Base-by-base conservation (phyloP, 2,329 filamentous ascomycete species). In the Xenosphaeropsis pyriputrescens region DNA sequence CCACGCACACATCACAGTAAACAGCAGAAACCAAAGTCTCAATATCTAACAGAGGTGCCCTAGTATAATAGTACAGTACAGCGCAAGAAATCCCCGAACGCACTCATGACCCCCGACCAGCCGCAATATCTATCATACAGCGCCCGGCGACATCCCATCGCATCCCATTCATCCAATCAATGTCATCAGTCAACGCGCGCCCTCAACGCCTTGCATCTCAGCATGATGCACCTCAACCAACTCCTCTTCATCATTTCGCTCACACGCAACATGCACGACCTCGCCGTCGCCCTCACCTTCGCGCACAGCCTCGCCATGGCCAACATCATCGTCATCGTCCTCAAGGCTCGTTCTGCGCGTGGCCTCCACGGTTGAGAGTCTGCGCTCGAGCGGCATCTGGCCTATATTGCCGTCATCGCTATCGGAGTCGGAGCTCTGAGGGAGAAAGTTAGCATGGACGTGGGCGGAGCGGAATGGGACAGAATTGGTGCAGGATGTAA, bases 341-440 rank as follows among this genome's bases (percentile, higher is more conserved):
- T 55, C 54, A 4, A 56, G 39, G 42, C 50, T 55, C 18, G 51
- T 55, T 34, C 53, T 47, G 39, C 52, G 40, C 43, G 50, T 53
- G 34, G 53, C 54, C 42, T 55, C 52, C 1, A 50, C 55, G 29
- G 52, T 55, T 41, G 46, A 50, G 32, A 51, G 34, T 31, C 47
- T 45, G 40, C 47, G 45, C 41, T 41, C 45, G 14, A 37, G 39
- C n/a, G 9, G 33, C 37, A 35, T 35, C 39, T 6, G 38, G 39
- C 34, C 43, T 5, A 26, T 18, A 29, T 49, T 44, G 13, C 46
- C 47, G 34, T 47, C 47, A 41, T 43, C 42, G 17, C 44, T 46
- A 39, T 47, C 49, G 34, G 41, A 45, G 40, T 46, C 44, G 13
- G 41, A 45, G 39, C 42, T 47, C 48, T 50, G 47, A 36, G 40